Evolutionary conservation across 169 alveolate genomes (phyloP), one percentile per base, ranked within the genome.

Genomic region (Besnoitia besnoiti): DNA sequence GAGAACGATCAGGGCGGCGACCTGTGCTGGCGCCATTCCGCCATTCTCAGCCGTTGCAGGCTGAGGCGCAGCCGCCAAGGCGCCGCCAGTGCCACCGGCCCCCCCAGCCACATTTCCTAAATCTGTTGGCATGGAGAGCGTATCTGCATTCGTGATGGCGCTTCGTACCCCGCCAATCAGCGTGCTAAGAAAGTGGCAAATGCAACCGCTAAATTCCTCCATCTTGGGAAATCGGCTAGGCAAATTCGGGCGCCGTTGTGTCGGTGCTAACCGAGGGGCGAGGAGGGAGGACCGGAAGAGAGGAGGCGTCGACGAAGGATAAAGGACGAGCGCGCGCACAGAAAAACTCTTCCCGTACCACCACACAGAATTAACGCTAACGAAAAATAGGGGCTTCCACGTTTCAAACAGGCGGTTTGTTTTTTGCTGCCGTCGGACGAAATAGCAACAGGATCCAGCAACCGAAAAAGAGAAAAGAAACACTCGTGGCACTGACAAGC

Each of bases 171-270:
- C 87, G n/a, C 87, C 87, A 24, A 77, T 77, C 42, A 77, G 59
- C 37, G 87, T 27, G 59, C 87, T 77, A 37, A 77, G 87, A 37
- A 77, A 42, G 39, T 77, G 87, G 87, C 87, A 77, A 39, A 77
- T 37, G 87, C 87, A 77, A 10, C 87, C 87, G 35, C 59, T 77
- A 35, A 77, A 77, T 27, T 77, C 87, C 37, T 77, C 87, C 87
- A 77, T 77, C 21, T 44, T 77, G 85, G 37, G 80, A 19, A 67
- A 67, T 1, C 80, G 42, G 40, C 80, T 7, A 5, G n/a, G n/a
- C 10, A 7, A 30, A 16, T 1, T 67, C 39, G n/a, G 80, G n/a
- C 39, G 80, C 42, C 44, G 42, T 67, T 16, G 44, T 21, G 3
- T 30, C 80, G 80, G n/a, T 7, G n/a, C 19, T 0, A 35, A 67